Percentiles rank a stretch among this genome's conserved stretches.
These are phyloP conservation scores for Vaccinium myrtillus DNA, from an alignment of 148 eudicot species.

Conservation along the genomic window DNA sequence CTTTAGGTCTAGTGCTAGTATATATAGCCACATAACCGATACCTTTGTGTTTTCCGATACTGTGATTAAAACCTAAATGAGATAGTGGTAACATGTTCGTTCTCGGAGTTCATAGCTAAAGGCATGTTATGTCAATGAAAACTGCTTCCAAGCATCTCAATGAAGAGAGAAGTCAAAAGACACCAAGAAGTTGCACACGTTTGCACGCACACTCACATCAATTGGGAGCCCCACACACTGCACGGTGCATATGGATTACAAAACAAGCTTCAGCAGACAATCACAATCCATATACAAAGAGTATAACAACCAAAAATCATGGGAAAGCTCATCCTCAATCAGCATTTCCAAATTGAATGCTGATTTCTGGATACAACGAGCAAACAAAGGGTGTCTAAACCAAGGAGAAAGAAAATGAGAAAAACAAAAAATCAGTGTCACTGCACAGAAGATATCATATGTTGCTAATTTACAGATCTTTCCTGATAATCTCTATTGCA, in stretches of 20 bases:
- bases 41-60: no score
- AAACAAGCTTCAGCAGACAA: conserved; percentile 10
- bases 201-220: background rate
- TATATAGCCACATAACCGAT: no score
- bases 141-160: background rate
- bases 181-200: background rate
- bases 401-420: conserved; percentile 11
- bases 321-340: background rate
- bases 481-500: conserved; percentile 19
- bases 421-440: background rate
- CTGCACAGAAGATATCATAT: conserved; percentile 25
- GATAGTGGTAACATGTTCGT: no score
- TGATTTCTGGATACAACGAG: background rate
- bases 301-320: background rate
- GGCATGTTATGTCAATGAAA: background rate
- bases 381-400: conserved; percentile 18
- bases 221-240: background rate
- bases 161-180: background rate
- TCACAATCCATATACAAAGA: background rate
- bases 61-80: no score
- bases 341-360: conserved; percentile 11
- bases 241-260: background rate
- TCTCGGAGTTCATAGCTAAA: no score
- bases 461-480: conserved; percentile 35
- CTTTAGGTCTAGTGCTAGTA: no score